Evolutionary conservation across 805 yeast species (phyloP).

Genomic region (Wickerhamiella occidentalis): DNA sequence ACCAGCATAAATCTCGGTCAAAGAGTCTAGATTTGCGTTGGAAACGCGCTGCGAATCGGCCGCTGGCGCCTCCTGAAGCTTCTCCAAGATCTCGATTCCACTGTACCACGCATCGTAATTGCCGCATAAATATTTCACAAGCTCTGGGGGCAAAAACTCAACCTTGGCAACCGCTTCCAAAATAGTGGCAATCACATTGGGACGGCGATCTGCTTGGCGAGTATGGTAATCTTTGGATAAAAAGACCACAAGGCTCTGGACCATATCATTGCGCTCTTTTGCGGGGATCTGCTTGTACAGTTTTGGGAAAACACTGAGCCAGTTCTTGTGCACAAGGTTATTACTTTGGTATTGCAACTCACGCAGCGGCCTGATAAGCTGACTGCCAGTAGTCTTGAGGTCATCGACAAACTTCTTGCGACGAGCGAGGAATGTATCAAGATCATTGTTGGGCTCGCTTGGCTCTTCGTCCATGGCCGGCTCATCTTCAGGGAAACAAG

Average conservation of each 20-base stretch:
- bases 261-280: conserved; percentile 71
- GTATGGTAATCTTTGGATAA: conserved; percentile 84
- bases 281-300: conserved; percentile 56
- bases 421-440: conserved; percentile 26
- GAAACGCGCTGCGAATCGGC: conserved; percentile 62
- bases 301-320: conserved; percentile 75
- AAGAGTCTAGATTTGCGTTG: conserved; percentile 80
- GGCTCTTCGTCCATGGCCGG: conserved; percentile 29
- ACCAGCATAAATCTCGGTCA: conserved; percentile 76
- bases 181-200: conserved; percentile 75
- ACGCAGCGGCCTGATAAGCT: conserved; percentile 56
- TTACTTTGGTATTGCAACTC: conserved; percentile 76
- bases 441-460: conserved; percentile 12
- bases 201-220: conserved; percentile 76
- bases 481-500: conserved; percentile 7
- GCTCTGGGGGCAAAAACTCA: conserved; percentile 83
- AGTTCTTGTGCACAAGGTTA: conserved; percentile 64
- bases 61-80: conserved; percentile 44
- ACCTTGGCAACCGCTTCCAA: conserved; percentile 66
- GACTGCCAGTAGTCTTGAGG: conserved; percentile 39
- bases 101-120: conserved; percentile 88
- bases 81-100: conserved; percentile 72
- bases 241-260: conserved; percentile 65
- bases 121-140: conserved; percentile 75
- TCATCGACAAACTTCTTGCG: conserved; percentile 28